These are phyloP conservation scores for Penicillium italicum DNA, from an alignment of 2,329 filamentous ascomycete species.

Conservation along the genomic window DNA sequence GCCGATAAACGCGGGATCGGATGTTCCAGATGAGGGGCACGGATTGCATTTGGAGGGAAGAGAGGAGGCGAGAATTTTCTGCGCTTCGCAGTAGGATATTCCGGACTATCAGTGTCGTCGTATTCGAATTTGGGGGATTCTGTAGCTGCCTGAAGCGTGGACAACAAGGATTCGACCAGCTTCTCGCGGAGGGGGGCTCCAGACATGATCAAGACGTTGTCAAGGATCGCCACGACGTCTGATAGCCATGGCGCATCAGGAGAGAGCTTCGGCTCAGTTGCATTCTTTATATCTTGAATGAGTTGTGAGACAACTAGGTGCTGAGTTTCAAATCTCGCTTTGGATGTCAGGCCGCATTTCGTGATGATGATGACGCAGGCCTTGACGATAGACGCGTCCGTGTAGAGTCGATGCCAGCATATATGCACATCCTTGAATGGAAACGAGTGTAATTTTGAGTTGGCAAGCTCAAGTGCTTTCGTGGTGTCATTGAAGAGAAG, in stretches of 20 bases:
- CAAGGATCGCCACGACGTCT: conserved; percentile 62
- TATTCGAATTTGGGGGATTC: neutral
- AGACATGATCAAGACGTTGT: conserved; percentile 72
- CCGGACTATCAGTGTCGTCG: neutral
- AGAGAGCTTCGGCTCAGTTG: conserved; percentile 17
- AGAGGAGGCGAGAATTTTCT: conserved; percentile 31
- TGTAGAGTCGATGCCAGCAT: conserved; percentile 57
- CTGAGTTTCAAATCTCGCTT: neutral
- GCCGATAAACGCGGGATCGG: conserved; percentile 42
- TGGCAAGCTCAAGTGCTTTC: conserved; percentile 48
- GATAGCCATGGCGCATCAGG: conserved; percentile 48
- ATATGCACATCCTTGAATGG: conserved; percentile 55
- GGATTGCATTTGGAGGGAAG: conserved; percentile 34
- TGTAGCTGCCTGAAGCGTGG: conserved; percentile 27
- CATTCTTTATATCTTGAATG: conserved; percentile 14
- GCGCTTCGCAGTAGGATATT: conserved; percentile 26
- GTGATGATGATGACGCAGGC: conserved; percentile 36
- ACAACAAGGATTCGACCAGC: conserved; percentile 39
- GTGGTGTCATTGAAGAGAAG: conserved; percentile 35
- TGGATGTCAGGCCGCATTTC: conserved; percentile 17
- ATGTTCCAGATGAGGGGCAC: conserved; percentile 33
- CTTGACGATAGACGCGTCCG: conserved; percentile 53
- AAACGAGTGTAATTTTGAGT: conserved; percentile 53
- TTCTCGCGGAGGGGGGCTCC: conserved; percentile 59
- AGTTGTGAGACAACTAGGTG: conserved; percentile 9